Percentiles rank a stretch among this genome's conserved stretches.
These are phyloP conservation scores for Candida andamanensis DNA, from an alignment of 805 yeast genomes.

Conservation along the genomic window DNA sequence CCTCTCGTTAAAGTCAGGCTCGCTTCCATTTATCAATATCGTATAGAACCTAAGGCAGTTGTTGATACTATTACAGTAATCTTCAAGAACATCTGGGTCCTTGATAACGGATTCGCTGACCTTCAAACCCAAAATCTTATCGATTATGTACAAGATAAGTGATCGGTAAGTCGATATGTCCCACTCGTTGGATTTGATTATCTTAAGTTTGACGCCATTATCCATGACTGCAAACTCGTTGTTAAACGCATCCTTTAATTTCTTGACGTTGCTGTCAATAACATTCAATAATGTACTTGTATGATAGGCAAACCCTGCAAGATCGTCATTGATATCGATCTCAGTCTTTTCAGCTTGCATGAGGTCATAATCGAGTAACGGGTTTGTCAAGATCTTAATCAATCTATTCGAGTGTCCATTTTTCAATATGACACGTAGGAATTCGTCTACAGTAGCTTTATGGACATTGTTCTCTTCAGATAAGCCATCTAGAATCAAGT, in stretches of 20 bases:
- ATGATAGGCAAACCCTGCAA: slow-evolving; percentile 58
- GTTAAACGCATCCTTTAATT: slow-evolving; percentile 44
- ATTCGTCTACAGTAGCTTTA: slow-evolving; percentile 11
- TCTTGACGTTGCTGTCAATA: slow-evolving; percentile 40
- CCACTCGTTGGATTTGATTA: slow-evolving; percentile 42
- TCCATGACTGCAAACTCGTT: slow-evolving; percentile 57
- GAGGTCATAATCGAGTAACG: slow-evolving; percentile 41
- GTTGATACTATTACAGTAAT: slow-evolving; percentile 25
- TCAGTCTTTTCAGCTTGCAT: slow-evolving; percentile 21
- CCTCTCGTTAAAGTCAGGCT: slow-evolving; percentile 43
- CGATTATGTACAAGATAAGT: slow-evolving; percentile 41
- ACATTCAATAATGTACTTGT: slow-evolving; percentile 49
- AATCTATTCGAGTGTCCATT: slow-evolving; percentile 58
- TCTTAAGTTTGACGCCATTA: slow-evolving; percentile 36
- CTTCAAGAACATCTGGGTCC: slow-evolving; percentile 8
- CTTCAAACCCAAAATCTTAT: slow-evolving; percentile 39
- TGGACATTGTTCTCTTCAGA: slow-evolving; percentile 13
- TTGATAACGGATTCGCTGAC: slow-evolving; percentile 16
- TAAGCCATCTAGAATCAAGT: slow-evolving; percentile 63
- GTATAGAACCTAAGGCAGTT: slow-evolving; percentile 40
- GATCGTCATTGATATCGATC: slow-evolving; percentile 50
- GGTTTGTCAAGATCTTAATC: slow-evolving; percentile 53
- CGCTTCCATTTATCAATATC: slow-evolving; percentile 52
- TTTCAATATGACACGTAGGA: slow-evolving; percentile 14
- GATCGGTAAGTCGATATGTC: slow-evolving; percentile 58